Base-by-base conservation (phyloP, 2,329 filamentous ascomycete genomes). In the Aschersonia sp. region DNA sequence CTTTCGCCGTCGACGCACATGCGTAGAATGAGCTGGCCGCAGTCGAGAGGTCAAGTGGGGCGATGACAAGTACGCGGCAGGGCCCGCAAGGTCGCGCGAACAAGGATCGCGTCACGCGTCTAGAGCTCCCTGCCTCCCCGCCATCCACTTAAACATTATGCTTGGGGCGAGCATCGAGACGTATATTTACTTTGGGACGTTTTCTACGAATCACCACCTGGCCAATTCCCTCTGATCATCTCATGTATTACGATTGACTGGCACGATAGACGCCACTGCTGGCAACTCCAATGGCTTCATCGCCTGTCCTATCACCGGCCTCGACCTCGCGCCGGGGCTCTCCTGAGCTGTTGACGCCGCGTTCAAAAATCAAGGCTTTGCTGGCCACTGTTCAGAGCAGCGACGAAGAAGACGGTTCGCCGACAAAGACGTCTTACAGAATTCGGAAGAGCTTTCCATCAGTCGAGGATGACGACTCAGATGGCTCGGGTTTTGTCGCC, bases 341-440 rank as follows among this genome's bases (percentile, higher is more conserved):
- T 41, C 65, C 71, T 44, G 63, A 69, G 49, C 69, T 65, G 43
- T 66, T 73, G 45, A 64, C 76, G 9, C 77, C 76, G 5, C 66
- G 64, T 41, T 72, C 77, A 28, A 81, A 78, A 54, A 67, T 80
- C 45, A 68, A 64, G 53, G 74, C 75, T 28, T 60, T 79, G 46
- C 58, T 80, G 30, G 76, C 70, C 31, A 62, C 66, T 1, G 61
- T 78, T 9, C 70, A 74, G 42, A 68, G 62, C 50, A 71, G 70
- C 51, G 74, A 73, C 9, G 74, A 74, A 7, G 69, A 73, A n/a
- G 61, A 64, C 9, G 51, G 45, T 4, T 29, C 49, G 48, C 48
- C 4, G 55, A 20, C 20, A 20, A 20, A 20, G 20, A 20, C 20
- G 20, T 20, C 20, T 20, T 20, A 20, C 20, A 49, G 10, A 44